phyloP scores from a whole-genome alignment of 2,329 filamentous ascomycete species.

The Ascochyta pisi region DNA sequence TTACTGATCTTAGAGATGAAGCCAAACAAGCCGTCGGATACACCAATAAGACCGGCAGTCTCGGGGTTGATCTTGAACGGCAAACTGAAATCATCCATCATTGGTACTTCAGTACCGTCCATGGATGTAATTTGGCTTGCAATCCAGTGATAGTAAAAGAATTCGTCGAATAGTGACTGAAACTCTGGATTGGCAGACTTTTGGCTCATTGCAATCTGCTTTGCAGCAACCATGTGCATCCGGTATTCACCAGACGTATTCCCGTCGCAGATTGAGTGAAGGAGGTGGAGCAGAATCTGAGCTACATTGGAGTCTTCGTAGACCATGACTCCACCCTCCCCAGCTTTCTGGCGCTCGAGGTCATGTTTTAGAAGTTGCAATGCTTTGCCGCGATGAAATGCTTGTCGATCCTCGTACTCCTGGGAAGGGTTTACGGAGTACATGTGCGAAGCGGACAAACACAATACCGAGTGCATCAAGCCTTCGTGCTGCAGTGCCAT shows the following conservation, averaged over 20 bases:
- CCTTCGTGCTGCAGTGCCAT: constrained; percentile 81
- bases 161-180: constrained; percentile 73
- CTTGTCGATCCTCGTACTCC: constrained; percentile 60
- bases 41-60: constrained; percentile 72
- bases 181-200: constrained; percentile 71
- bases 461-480: constrained; percentile 89
- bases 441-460: constrained; percentile 79
- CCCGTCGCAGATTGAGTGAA: constrained; percentile 68
- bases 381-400: constrained; percentile 45
- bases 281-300: constrained; percentile 64
- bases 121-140: constrained; percentile 64
- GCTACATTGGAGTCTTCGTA: constrained; percentile 66
- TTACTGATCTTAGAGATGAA: constrained; percentile 80
- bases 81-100: constrained; percentile 61
- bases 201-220: constrained; percentile 68
- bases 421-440: constrained; percentile 59
- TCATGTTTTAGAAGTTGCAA: constrained; percentile 60
- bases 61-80: constrained; percentile 64
- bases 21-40: constrained; percentile 81
- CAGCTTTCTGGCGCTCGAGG: constrained; percentile 47
- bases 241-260: constrained; percentile 74
- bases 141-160: constrained; percentile 83
- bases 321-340: constrained; percentile 45
- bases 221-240: constrained; percentile 79
- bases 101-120: constrained; percentile 60